Base-by-base conservation (phyloP, 257 asterid species). In the Solanum chaucha region DNA sequence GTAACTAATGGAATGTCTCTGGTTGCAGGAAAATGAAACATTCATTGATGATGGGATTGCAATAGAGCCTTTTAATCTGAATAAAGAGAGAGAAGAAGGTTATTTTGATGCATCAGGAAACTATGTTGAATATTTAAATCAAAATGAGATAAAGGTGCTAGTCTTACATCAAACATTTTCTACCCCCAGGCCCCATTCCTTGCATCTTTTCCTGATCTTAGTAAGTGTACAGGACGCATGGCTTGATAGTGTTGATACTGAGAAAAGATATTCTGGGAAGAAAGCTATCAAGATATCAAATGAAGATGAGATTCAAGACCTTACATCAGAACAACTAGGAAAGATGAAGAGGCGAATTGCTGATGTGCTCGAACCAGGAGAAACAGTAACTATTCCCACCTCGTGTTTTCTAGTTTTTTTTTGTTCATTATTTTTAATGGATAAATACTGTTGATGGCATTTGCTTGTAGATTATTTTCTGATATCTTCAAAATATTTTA, bases 31-130 rank as follows among this genome's bases (percentile, higher is more conserved):
- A 36, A 74, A 90, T 71, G 99, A 94, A 89, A 89, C 93, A 86
- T 94, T 92, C 90, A 91, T 81, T 89, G 98, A 97, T 32, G 99
- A 95, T 87, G 99, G 98, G 22, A 88, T 93, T 41, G 86, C 87
- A 67, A 64, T 97, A 74, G 98, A 96, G 82, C 99, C 98, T 85
- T 97, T 97, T 86, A 96, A 97, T 90, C 94, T 97, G 88, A 90
- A 91, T 19, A 90, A 91, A 91, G 99, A 97, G 94, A 93, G 98
- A 90, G 98, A 97, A 92, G 99, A 93, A 73, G 99, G 99, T 51
- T 97, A 94, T 90, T 97, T 97, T 88, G 99, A 97, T 94, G 97
- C 91, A 82, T 87, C 90, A 64, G 99, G 98, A 74, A 97, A 97
- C 90, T 97, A 95, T 85, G 96, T 97, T 55, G 99, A 96, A 85